These are phyloP conservation scores for Beauveria australis DNA, from an alignment of 2,329 filamentous ascomycete species.

Conservation along the genomic window DNA sequence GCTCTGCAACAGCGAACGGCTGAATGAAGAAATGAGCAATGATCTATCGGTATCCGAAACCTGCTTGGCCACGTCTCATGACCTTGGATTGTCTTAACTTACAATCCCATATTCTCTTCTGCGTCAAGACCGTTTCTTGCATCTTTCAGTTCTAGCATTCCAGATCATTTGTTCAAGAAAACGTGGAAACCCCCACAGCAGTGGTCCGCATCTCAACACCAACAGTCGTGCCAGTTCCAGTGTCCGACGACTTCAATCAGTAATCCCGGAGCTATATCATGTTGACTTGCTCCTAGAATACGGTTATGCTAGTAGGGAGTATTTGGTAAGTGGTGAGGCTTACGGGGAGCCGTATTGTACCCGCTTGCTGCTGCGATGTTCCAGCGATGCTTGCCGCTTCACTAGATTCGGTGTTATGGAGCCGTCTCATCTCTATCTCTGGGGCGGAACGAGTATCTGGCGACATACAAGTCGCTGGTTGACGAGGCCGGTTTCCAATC, in stretches of 20 bases:
- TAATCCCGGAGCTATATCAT: conserved; percentile 14
- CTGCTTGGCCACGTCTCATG: not conserved
- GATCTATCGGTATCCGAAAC: not conserved
- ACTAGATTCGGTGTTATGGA: conserved; percentile 14
- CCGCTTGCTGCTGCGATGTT: conserved; percentile 13
- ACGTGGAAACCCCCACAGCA: not conserved
- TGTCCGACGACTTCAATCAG: conserved; percentile 6
- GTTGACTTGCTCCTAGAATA: conserved; percentile 16
- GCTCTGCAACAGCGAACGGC: too few relatives aligned
- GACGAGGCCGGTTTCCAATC: conserved; percentile 15
- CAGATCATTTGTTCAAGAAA: not conserved
- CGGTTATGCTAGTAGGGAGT: conserved; percentile 14
- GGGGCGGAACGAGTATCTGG: conserved; percentile 17
- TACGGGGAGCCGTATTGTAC: conserved; percentile 14
- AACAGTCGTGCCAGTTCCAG: not conserved
- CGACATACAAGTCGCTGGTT: conserved; percentile 15
- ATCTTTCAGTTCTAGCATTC: not conserved
- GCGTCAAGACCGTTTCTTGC: not conserved
- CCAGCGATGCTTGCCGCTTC: conserved; percentile 7
- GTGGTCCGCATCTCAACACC: not conserved
- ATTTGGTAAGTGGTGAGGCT: conserved; percentile 13
- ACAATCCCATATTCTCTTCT: not conserved
- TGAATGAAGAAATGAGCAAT: not conserved
- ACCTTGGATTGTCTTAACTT: not conserved
- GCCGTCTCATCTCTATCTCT: conserved; percentile 15